Conservation (phyloP, 2,329 filamentous ascomycete genomes). For the Pseudogymnoascus pannorum region DNA sequence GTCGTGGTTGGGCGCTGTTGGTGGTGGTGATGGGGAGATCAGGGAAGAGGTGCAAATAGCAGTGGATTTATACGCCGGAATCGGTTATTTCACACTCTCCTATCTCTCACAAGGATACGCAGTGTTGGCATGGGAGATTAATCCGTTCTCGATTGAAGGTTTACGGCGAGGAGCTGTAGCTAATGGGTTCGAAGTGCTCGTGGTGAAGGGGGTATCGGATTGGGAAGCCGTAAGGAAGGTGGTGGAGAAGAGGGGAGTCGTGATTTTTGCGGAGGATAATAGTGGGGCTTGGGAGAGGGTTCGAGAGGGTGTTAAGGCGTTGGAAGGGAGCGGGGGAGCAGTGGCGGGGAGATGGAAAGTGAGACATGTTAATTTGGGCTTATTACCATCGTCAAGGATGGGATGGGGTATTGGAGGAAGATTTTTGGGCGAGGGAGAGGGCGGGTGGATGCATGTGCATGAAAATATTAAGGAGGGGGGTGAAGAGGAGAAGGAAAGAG, state of each 20-base stretch:
- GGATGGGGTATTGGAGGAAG: slow-evolving; percentile 47
- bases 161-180: slow-evolving; percentile 64
- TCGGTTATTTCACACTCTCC: slow-evolving; percentile 87
- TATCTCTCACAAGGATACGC: slow-evolving; percentile 64
- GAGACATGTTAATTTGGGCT: slow-evolving; percentile 56
- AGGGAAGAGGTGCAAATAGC: slow-evolving; percentile 34
- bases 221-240: slow-evolving; percentile 29
- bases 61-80: slow-evolving; percentile 84
- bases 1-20: slow-evolving; percentile 23
- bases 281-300: slow-evolving; percentile 32
- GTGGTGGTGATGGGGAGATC: neutral
- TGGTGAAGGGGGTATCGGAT: slow-evolving; percentile 41
- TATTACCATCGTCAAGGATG: slow-evolving; percentile 50
- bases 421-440: slow-evolving; percentile 32
- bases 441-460: slow-evolving; percentile 56
- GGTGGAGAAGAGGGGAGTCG: slow-evolving; percentile 44
- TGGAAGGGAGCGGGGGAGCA: slow-evolving; percentile 15
- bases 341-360: slow-evolving; percentile 28
- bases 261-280: slow-evolving; percentile 67
- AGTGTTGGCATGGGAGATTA: slow-evolving; percentile 85
- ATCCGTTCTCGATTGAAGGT: slow-evolving; percentile 80
- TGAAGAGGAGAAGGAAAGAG: slow-evolving; percentile 20
- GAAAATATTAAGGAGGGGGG: slow-evolving; percentile 53
- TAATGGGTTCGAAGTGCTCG: slow-evolving; percentile 58
- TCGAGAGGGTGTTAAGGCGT: slow-evolving; percentile 13